A percentile compares a stretch with the other conserved stretches of the same genome.
Conservation (phyloP, 192 early-diverging fungal genomes). For the Mortierella antarctica region DNA sequence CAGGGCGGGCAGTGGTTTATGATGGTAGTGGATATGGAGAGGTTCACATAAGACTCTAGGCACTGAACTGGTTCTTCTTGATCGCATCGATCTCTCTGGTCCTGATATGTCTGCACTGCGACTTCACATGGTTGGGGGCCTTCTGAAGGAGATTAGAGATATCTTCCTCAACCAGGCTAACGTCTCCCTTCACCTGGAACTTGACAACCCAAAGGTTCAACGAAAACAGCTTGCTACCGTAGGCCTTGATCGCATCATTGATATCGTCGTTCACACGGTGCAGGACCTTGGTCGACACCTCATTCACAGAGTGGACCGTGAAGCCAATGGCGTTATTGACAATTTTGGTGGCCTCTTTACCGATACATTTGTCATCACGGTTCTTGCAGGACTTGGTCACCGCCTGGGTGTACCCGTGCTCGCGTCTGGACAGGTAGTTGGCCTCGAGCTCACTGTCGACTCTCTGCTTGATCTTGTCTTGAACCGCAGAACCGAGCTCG, state of each 20-base stretch:
- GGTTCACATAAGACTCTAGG: background rate
- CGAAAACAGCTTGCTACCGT: constrained; percentile 5
- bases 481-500: background rate
- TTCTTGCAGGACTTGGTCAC: background rate
- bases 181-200: constrained; percentile 1
- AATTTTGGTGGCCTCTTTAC: background rate
- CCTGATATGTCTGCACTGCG: background rate
- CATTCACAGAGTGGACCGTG: background rate
- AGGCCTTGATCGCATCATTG: background rate
- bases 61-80: background rate
- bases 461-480: background rate
- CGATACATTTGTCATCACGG: background rate
- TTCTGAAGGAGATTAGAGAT: too few relatives aligned
- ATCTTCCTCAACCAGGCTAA: background rate
- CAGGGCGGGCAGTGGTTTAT: background rate
- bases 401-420: background rate
- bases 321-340: background rate
- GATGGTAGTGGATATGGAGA: background rate
- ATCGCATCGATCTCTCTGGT: background rate
- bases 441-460: constrained; percentile 1
- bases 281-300: constrained; percentile 1
- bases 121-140: background rate
- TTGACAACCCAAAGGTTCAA: constrained; percentile 9
- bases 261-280: background rate
- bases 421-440: background rate